A percentile compares a stretch with the other conserved stretches of the same genome.
phyloP scores from a whole-genome alignment of 257 asterid genomes.

The Cynanchum wilfordii region DNA sequence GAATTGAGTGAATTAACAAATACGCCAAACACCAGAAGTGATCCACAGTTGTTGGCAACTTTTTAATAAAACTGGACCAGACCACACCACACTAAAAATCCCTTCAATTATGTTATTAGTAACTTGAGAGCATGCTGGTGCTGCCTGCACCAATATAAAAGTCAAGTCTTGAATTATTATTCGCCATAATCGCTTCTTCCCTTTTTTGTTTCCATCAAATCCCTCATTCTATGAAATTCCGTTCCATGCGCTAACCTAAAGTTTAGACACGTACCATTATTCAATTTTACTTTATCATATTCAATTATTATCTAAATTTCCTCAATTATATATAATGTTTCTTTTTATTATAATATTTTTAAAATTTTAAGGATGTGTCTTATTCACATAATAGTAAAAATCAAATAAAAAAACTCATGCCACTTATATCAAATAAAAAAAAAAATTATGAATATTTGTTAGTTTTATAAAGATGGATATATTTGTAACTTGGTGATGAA shows the following conservation, averaged over 20 bases:
- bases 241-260: slow-evolving; percentile 22
- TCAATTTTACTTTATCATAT: no score
- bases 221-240: slow-evolving; percentile 12
- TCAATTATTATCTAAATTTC: no score
- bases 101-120: slow-evolving; percentile 10
- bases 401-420: no score
- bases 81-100: slow-evolving; percentile 8
- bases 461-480: no score
- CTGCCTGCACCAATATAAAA: slow-evolving; percentile 21
- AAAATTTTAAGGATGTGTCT: no score
- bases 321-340: no score
- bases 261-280: neutral
- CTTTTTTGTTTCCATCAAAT: slow-evolving; percentile 23
- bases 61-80: neutral
- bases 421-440: no score
- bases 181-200: slow-evolving; percentile 19
- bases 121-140: slow-evolving; percentile 11
- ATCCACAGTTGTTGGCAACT: neutral
- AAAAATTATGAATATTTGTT: no score
- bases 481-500: neutral
- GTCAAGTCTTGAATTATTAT: slow-evolving; percentile 24
- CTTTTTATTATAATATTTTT: no score
- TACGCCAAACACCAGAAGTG: neutral
- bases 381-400: no score
- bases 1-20: neutral